Evolutionary conservation across 208 protist genomes (phyloP).

Genomic region (Trypanosoma vivax): DNA sequence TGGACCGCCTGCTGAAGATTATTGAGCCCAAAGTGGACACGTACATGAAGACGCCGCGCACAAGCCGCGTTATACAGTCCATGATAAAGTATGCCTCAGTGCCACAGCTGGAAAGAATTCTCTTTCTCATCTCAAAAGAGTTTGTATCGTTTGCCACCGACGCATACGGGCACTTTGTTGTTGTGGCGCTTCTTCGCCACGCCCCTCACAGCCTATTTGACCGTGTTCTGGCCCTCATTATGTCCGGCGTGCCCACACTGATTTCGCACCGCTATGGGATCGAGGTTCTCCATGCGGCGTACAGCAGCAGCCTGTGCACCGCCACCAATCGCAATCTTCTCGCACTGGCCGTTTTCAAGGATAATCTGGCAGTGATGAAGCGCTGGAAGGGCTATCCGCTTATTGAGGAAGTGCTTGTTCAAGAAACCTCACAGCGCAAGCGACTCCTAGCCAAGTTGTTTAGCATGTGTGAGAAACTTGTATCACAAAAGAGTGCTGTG

Average conservation of each 20-base stretch:
- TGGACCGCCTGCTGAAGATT: slow-evolving; percentile 75
- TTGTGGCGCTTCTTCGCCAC: slow-evolving; percentile 76
- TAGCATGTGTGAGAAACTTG: slow-evolving; percentile 80
- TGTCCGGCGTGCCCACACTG: slow-evolving; percentile 61
- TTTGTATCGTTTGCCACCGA: slow-evolving; percentile 64
- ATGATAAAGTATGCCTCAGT: slow-evolving; percentile 87
- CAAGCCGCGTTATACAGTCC: slow-evolving; percentile 83
- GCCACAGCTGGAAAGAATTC: slow-evolving; percentile 51
- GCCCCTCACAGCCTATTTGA: slow-evolving; percentile 69
- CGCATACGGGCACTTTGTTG: slow-evolving; percentile 80
- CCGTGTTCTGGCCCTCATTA: slow-evolving; percentile 46
- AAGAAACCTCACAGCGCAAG: slow-evolving; percentile 57
- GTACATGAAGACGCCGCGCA: slow-evolving; percentile 60
- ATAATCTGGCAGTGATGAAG: slow-evolving; percentile 81
- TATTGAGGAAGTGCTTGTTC: slow-evolving; percentile 57
- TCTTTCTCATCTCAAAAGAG: slow-evolving; percentile 49
- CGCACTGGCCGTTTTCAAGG: slow-evolving; percentile 77
- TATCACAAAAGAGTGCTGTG: slow-evolving; percentile 84
- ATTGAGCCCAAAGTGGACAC: slow-evolving; percentile 74
- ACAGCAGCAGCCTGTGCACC: slow-evolving; percentile 78
- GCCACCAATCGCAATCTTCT: slow-evolving; percentile 63
- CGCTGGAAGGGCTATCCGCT: slow-evolving; percentile 78
- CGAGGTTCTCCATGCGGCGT: slow-evolving; percentile 67
- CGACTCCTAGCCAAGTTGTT: slow-evolving; percentile 75
- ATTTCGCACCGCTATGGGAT: slow-evolving; percentile 86